Base-by-base conservation (phyloP, 805 yeast genomes). In the Candida dajiaensis region DNA sequence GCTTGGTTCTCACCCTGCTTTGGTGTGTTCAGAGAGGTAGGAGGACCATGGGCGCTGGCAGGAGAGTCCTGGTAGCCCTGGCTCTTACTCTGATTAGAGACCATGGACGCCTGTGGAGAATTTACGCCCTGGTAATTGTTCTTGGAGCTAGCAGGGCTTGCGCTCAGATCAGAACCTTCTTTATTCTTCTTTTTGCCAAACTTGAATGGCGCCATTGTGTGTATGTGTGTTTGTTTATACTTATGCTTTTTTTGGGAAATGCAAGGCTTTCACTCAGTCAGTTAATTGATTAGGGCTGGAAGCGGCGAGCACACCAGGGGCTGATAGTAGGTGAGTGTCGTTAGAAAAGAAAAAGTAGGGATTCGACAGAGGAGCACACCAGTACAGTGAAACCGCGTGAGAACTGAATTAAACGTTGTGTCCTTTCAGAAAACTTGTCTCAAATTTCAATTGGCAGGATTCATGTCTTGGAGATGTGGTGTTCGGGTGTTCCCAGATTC, bases 131-230 rank as follows among this genome's bases (percentile, higher is more conserved):
- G 22, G 41, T 55, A 42, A 41, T 44, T 44, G 47, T 40, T 48
- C 44, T 44, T 51, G 13, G 55, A 37, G 31, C 44, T 44, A 20
- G 51, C 53, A 26, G 55, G 52, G 18, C 51, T 55, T 41, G 49
- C 50, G 1, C 45, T 16, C 3, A 49, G 37, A 13, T 48, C 50
- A 6, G 41, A 40, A 6, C 44, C 55, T 18, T 65, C 71, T 46
- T 63, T 66, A 44, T 69, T 68, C 55, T 66, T 69, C 58, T 73
- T 77, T 57, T 70, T 74, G 16, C 79, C 78, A 58, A 80, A 77
- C 58, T 76, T 78, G 62, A 79, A 78, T 20, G 82, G 77, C 18
- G 82, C 77, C 82, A 78, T 77, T 5, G 8, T 41, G 23, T 2
- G 41, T 23, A 15, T 39, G 20, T 16, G 35, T 25, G 28, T 25